Percentiles rank a stretch among this genome's conserved stretches.
These are phyloP conservation scores for Rhizopus arrhizus DNA, from an alignment of 371 early-diverging fungal genomes.

Conservation along the genomic window DNA sequence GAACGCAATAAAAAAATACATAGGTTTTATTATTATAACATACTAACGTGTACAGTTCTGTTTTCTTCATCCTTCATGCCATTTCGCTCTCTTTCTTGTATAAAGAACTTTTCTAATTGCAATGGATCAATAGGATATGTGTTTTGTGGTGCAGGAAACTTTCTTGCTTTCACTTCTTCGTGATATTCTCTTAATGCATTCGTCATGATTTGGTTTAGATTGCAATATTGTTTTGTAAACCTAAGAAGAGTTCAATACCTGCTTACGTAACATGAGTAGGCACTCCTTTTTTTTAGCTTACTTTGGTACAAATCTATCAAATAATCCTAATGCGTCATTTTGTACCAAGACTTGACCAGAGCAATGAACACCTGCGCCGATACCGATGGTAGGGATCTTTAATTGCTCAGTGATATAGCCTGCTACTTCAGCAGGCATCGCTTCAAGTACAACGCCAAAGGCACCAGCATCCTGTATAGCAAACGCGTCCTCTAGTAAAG, in stretches of 20 bases:
- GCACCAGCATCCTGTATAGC: conserved; percentile 93
- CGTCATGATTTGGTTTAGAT: conserved; percentile 70
- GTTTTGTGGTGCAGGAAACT: conserved; percentile 79
- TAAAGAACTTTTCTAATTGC: conserved; percentile 58
- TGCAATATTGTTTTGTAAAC: conserved; percentile 89
- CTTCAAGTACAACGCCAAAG: conserved; percentile 90
- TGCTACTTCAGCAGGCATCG: conserved; percentile 89
- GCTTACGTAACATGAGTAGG: not conserved
- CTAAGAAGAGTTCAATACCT: conserved; percentile 36
- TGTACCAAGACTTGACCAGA: conserved; percentile 95
- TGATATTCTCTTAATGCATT: conserved; percentile 73
- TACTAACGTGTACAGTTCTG: not conserved
- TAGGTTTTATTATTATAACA: no score
- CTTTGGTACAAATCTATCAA: conserved; percentile 82
- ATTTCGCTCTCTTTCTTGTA: conserved; percentile 25
- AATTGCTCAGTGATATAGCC: conserved; percentile 75
- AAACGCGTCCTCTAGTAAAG: conserved; percentile 82
- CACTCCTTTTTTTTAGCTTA: conserved; percentile 16
- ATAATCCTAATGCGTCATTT: conserved; percentile 87
- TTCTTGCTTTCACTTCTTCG: conserved; percentile 73
- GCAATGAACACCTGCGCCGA: conserved; percentile 88
- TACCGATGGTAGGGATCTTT: conserved; percentile 92
- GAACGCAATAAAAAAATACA: no score
- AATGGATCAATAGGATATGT: conserved; percentile 73
- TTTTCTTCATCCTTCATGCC: conserved; percentile 10